Base-by-base conservation (phyloP, 768 basidiomycete genomes). In the Kwoniella sp. region DNA sequence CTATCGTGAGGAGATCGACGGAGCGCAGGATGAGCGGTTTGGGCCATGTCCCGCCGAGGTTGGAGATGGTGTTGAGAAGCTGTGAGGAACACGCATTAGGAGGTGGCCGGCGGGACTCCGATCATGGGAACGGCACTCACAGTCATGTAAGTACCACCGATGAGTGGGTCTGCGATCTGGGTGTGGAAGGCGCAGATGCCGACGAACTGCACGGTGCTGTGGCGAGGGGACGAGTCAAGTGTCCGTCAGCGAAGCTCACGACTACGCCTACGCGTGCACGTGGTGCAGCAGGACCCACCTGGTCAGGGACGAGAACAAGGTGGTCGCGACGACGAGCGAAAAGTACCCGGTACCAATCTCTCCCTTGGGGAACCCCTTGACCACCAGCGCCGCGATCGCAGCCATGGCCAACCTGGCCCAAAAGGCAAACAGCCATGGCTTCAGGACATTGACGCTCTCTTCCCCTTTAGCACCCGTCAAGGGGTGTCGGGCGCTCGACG, bases 101-200 rank as follows among this genome's bases (percentile, higher is more conserved):
- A 26, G 46, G 14, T 20, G 29, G 8, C 2, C 43, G 31, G 20
- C 37, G 23, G 37, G 9, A 38, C 9, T 19, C 5, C 7, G 19
- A 36, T 15, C 5, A 15, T 15, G 34, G 19, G 7, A 36, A 12
- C 7, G 9, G 22, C 27, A 76, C 83, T 58, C 65, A 91, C 92
- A 11, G 95, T 99, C 95, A 99, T 99, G 74, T 99, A 99, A 0
- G 95, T 99, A 44, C 95, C 95, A 25, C 95, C 95, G 46, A 99
- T 95, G 11, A 95, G 69, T 0, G 95, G 95, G 69, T 99, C 95
- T 0, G 95, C 90, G 31, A 99, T 84, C 47, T 87, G 83, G 3
- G 91, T 96, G 66, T 98, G 95, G 80, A 98, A 99, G 3, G 95
- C 95, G n/a, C 91, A 89, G 56, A 98, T 90, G 8, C 95, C 91